Percentiles rank a stretch among this genome's conserved stretches.
Conservation (phyloP, 2,329 filamentous ascomycete species). For the Neofusicoccum cordaticola region DNA sequence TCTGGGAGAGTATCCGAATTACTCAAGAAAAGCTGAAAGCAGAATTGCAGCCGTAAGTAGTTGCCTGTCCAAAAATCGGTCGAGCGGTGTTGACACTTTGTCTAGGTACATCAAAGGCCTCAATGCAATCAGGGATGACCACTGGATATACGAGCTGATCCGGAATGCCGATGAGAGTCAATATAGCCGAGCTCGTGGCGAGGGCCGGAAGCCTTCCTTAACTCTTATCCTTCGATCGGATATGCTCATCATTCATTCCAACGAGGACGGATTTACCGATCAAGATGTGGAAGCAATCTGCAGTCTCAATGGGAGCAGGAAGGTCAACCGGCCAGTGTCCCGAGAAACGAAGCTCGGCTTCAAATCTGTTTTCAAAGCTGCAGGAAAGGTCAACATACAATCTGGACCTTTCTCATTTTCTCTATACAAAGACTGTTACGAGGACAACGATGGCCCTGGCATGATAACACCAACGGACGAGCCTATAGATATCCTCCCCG, state of each 20-base stretch:
- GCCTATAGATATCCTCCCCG: constrained; percentile 15
- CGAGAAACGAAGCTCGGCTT: constrained; percentile 39
- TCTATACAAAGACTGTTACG: constrained; percentile 32
- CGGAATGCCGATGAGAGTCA: constrained; percentile 46
- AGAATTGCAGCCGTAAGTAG: neutral
- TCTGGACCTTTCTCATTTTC: constrained; percentile 39
- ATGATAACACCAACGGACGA: constrained; percentile 49
- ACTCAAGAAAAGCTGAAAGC: neutral
- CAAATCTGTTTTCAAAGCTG: constrained; percentile 37
- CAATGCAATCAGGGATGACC: constrained; percentile 21
- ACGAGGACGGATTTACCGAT: constrained; percentile 16
- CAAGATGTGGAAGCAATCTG: constrained; percentile 49
- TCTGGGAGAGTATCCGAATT: neutral
- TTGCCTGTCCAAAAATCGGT: neutral
- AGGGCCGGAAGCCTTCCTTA: constrained; percentile 20
- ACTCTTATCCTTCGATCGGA: constrained; percentile 24
- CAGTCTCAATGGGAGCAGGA: constrained; percentile 46
- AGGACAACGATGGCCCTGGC: constrained; percentile 45
- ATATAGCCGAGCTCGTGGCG: constrained; percentile 21
- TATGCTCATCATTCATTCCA: constrained; percentile 38
- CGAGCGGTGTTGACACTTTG: neutral
- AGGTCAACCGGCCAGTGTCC: constrained; percentile 23
- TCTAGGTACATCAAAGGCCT: neutral
- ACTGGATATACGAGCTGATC: constrained; percentile 31
- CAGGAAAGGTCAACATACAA: constrained; percentile 38